Base-by-base conservation (phyloP, 176 grass and related monocot species). In the Phyllostachys edulis region DNA sequence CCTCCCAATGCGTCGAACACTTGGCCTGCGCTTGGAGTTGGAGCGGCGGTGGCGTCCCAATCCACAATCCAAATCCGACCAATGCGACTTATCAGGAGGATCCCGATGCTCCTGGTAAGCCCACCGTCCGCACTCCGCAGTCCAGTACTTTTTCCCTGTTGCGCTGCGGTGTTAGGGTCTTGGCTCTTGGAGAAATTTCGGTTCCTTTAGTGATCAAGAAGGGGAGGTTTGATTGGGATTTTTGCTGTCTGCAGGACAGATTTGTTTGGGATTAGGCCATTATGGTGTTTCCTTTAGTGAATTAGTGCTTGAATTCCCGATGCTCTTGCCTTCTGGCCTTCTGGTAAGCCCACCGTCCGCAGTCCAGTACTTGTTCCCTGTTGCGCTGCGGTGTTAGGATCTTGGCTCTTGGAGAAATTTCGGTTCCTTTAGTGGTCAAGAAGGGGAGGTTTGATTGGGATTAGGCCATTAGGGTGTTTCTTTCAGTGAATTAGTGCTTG, bases 231-330 rank as follows among this genome's bases (percentile, higher is more conserved):
- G 44, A 61, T 80, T 21, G 84, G 79, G 74, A 64, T 38, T 49
- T 76, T 71, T 29, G 52, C 85, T 57, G 27, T 67, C 17, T 75
- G 81, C 36, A 85, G 57, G 81, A 27, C 29, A 14, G 80, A 78
- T 51, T 59, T 89, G 1, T 9, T 82, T 69, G 88, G 80, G 23
- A 89, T 90, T 80, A 16, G 23, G 21, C 2, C n/a, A 9, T 47
- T 24, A 73, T 69, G 5, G 57, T 34, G 24, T 94, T 42, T 81
- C 21, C 64, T 91, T 10, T 60, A 56, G 20, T 50, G 75, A 56
- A 69, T 86, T 71, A 60, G 78, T 50, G 75, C 69, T 57, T 88
- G 88, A 88, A 88, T 84, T 52, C 56, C 75, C 23, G 4, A 67
- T 64, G 67, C 42, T 59, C 60, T n/a, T n/a, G n/a, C n/a, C n/a